A percentile compares a stretch with the other conserved stretches of the same genome.
Conservation (phyloP, 2,329 filamentous ascomycete species). For the Gnomoniopsis sp. region DNA sequence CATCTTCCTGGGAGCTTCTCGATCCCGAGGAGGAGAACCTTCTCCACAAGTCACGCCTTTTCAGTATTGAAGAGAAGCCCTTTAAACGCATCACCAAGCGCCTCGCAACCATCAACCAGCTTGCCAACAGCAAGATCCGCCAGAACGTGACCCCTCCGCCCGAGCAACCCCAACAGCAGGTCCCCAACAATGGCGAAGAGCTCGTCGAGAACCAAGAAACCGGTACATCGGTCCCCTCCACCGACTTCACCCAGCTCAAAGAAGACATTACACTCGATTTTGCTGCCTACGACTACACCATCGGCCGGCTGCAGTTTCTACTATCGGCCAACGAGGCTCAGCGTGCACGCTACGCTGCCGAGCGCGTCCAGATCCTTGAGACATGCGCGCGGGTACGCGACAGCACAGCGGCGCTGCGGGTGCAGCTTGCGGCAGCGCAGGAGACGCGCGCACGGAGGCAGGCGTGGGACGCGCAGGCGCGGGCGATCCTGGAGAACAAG, state of each 20-base stretch:
- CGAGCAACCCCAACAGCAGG: slow-evolving; percentile 34
- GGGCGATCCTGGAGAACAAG: slow-evolving; percentile 79
- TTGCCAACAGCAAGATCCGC: slow-evolving; percentile 50
- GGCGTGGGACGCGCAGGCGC: slow-evolving; percentile 82
- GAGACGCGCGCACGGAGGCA: slow-evolving; percentile 74
- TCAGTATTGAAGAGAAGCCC: slow-evolving; percentile 87
- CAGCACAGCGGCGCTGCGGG: slow-evolving; percentile 67
- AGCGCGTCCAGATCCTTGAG: slow-evolving; percentile 74
- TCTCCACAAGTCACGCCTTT: slow-evolving; percentile 80
- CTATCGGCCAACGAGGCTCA: slow-evolving; percentile 79
- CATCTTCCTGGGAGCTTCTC: slow-evolving; percentile 59
- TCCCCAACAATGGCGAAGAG: slow-evolving; percentile 15
- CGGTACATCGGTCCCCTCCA: slow-evolving; percentile 33
- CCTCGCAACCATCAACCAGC: slow-evolving; percentile 65
- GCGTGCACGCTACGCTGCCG: slow-evolving; percentile 75
- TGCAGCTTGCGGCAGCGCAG: slow-evolving; percentile 74
- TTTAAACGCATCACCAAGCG: slow-evolving; percentile 87
- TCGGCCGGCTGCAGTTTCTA: slow-evolving; percentile 84
- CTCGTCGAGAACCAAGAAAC: slow-evolving; percentile 19
- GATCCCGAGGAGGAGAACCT: slow-evolving; percentile 76
- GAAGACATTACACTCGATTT: slow-evolving; percentile 88
- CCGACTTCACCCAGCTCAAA: slow-evolving; percentile 65
- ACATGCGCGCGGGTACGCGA: slow-evolving; percentile 76
- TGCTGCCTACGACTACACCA: slow-evolving; percentile 79
- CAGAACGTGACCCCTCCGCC: slow-evolving; percentile 65